Base-by-base conservation (phyloP, 192 early-diverging fungal species). In the Coemansia reversa region DNA sequence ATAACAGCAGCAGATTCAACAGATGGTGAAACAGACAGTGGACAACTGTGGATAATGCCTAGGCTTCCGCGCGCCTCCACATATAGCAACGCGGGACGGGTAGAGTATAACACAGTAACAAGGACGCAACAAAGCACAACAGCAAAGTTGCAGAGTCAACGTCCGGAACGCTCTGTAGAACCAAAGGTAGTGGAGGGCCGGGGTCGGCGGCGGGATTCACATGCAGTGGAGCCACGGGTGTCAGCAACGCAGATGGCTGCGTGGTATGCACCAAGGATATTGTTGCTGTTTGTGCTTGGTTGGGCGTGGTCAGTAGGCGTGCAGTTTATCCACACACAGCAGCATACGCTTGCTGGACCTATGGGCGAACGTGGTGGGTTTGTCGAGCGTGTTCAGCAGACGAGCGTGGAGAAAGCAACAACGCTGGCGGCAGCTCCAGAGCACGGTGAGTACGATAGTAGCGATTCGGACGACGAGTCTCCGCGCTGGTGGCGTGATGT, bases 11-110 rank as follows among this genome's bases (percentile, higher is more conserved):
- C 42, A n/a, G 63, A 51, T 11, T 66, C 63, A 42, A 69, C 49
- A 55, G 61, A 56, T 20, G 55, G 58, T 27, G 75, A 70, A 14
- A 45, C 39, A 4, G 72, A 80, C 51, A 65, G 70, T 61, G 70
- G 65, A 14, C 68, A 80, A 65, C 62, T 80, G 58, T 80, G 77
- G 77, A 74, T 80, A 63, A 51, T 72, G 60, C 77, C 77, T 18
- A 74, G 71, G 45, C 20, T 71, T 7, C 62, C 76, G 5, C 76
- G 67, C 5, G 52, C 60, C 29, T 58, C 30, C 52, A 63, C 39
- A 27, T 62, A 27, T 8, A 33, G 14, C 25, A 14, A 30, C 11
- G 32, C 49, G 19, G 60, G 60, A 32, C 60, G 58, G 57, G 47
- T 58, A 42, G 58, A 60, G 58, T 35, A 33, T 12, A 30, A 62